These are phyloP conservation scores for Pleodorina starrii DNA, from an alignment of 139 green algal genomes.

Conservation along the genomic window DNA sequence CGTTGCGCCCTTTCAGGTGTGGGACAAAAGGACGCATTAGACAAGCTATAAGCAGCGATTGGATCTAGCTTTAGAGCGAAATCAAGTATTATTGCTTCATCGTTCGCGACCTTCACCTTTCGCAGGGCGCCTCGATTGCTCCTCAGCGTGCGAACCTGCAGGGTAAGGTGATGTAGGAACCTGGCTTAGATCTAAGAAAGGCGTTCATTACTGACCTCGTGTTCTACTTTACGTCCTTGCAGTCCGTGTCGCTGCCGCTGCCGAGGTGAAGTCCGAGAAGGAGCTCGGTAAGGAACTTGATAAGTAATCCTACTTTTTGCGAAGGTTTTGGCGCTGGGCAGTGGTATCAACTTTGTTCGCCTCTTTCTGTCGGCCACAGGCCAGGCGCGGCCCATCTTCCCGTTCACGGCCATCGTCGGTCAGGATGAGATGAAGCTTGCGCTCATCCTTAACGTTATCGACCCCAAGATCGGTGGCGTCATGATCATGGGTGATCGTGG, in stretches of 20 bases:
- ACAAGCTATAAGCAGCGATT: background rate
- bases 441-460: constrained; percentile 92
- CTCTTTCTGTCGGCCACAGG: constrained; percentile 2
- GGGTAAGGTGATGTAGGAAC: background rate
- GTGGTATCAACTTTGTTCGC: too few relatives aligned
- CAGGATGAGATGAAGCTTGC: constrained; percentile 96
- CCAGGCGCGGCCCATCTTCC: constrained; percentile 77
- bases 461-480: constrained; percentile 90
- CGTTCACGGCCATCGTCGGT: constrained; percentile 89
- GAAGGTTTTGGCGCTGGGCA: background rate
- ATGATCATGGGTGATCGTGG: constrained; percentile 96
- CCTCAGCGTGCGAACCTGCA: constrained; percentile 7
- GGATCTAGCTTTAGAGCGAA: constrained; percentile 13
- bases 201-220: background rate
- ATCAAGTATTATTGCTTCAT: background rate
- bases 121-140: constrained; percentile 1
- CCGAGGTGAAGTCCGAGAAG: constrained; percentile 51
- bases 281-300: constrained; percentile 47
- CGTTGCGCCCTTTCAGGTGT: constrained; percentile 49
- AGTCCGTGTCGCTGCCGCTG: constrained; percentile 45
- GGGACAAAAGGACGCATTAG: too few relatives aligned
- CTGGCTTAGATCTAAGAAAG: constrained; percentile 23
- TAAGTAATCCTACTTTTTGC: too few relatives aligned
- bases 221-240: background rate
- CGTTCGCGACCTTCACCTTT: background rate